Evolutionary conservation across 1,284 basidiomycete genomes (phyloP).

Genomic region (Heterobasidion parviporum): DNA sequence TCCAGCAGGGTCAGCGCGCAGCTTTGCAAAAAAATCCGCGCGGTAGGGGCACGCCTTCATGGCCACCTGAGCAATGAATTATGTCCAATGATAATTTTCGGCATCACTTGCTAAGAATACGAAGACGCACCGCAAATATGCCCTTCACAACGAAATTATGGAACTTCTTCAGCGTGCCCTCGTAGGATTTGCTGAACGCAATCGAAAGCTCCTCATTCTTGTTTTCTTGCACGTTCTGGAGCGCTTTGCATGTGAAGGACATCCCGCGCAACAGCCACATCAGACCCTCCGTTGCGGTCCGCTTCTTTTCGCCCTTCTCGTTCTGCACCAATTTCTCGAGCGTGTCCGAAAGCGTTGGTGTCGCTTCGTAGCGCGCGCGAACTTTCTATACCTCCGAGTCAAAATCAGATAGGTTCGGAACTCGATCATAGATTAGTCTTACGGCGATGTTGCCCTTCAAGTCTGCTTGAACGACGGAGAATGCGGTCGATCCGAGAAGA

Average conservation of each 20-base stretch:
- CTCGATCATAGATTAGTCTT: conserved; percentile 19
- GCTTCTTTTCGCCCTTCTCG: conserved; percentile 85
- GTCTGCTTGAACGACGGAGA: conserved; percentile 81
- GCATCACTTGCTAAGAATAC: not conserved
- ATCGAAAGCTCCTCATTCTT: conserved; percentile 60
- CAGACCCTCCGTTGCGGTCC: conserved; percentile 83
- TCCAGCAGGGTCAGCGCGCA: conserved; percentile 64
- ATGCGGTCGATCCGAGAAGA: conserved; percentile 84
- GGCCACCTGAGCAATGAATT: conserved; percentile 53
- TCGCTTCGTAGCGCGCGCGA: conserved; percentile 66
- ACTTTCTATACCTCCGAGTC: conserved; percentile 64
- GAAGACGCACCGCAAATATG: conserved; percentile 68
- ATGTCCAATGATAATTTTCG: not conserved
- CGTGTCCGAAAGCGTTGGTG: conserved; percentile 61
- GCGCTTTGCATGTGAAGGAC: conserved; percentile 84
- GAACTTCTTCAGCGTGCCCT: conserved; percentile 73
- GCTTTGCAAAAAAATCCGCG: conserved; percentile 82
- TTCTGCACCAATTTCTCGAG: conserved; percentile 82
- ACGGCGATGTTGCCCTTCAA: conserved; percentile 90
- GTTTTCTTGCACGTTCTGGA: conserved; percentile 69
- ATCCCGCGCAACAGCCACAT: conserved; percentile 90
- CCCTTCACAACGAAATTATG: conserved; percentile 87
- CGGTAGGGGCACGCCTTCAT: conserved; percentile 98
- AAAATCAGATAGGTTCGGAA: not conserved
- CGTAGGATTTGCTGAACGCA: conserved; percentile 84